Conservation (phyloP, 2,329 filamentous ascomycete genomes). For the Teratosphaeria epicoccoides region DNA sequence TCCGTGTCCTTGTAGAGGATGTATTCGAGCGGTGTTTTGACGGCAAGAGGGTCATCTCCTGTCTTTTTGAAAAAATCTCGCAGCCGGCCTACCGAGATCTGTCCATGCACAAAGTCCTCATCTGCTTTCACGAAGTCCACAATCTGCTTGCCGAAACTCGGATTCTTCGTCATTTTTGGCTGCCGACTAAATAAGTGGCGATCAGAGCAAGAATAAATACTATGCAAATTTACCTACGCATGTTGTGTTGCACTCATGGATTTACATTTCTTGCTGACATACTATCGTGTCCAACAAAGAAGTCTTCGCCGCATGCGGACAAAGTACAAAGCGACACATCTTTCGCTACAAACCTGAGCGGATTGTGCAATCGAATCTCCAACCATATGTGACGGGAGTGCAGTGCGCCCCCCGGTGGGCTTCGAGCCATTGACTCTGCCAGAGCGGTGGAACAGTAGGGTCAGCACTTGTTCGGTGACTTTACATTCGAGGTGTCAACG, state of each 20-base stretch:
- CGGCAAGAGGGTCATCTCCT: background rate
- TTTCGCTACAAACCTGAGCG: background rate
- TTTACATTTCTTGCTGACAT: background rate
- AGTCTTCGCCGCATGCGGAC: background rate
- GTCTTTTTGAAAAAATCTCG: background rate
- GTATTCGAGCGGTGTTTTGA: background rate
- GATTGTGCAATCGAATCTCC: too few species aligned
- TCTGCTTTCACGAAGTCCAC: background rate
- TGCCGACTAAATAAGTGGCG: background rate
- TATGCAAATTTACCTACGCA: too few species aligned
- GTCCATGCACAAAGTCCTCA: background rate
- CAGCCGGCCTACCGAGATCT: background rate
- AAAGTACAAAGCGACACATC: background rate
- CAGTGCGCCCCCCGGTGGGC: too few species aligned
- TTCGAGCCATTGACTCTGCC: too few species aligned
- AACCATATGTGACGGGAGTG: too few species aligned
- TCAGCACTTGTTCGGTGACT: too few species aligned
- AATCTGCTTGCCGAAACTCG: background rate
- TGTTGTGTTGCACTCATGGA: background rate
- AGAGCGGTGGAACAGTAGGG: too few species aligned
- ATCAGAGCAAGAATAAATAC: background rate
- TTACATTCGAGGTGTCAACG: too few species aligned
- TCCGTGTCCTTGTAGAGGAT: background rate
- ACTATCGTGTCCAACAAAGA: background rate
- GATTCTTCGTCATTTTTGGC: background rate